These are phyloP conservation scores for Phytophthora tubulina DNA, from an alignment of 352 stramenopile genomes.

Conservation along the genomic window DNA sequence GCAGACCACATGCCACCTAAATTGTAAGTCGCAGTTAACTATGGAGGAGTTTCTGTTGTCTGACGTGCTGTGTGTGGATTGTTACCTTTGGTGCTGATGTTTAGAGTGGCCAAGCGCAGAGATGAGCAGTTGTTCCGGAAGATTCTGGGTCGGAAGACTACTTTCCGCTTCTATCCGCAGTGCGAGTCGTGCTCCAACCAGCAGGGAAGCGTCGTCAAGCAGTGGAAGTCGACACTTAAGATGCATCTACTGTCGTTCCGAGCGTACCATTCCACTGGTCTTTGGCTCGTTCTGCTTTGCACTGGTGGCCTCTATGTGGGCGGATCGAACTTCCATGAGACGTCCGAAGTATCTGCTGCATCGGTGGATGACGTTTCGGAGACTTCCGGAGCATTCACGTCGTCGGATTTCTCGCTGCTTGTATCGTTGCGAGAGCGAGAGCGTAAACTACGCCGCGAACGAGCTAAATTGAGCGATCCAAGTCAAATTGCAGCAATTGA, in stretches of 20 bases:
- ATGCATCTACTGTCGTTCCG: constrained; percentile 72
- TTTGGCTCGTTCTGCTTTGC: constrained; percentile 87
- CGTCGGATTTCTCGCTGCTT: constrained; percentile 58
- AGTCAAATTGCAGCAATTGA: constrained; percentile 50
- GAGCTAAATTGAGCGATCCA: constrained; percentile 34
- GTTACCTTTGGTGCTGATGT: constrained; percentile 7
- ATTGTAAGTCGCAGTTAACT: constrained; percentile 48
- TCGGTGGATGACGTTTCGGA: constrained; percentile 28
- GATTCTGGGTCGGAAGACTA: constrained; percentile 58
- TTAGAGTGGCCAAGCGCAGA: constrained; percentile 67
- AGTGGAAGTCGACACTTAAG: constrained; percentile 70
- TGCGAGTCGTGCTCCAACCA: constrained; percentile 87
- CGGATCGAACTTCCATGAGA: constrained; percentile 74
- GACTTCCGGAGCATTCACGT: constrained; percentile 28
- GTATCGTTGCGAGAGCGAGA: constrained; percentile 65
- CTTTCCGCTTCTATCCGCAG: constrained; percentile 87
- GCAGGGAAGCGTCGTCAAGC: constrained; percentile 70
- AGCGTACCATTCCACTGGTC: constrained; percentile 77
- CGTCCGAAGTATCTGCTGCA: constrained; percentile 49
- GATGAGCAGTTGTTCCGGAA: constrained; percentile 56
- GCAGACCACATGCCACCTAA: constrained; percentile 90
- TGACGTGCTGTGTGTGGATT: constrained; percentile 3
- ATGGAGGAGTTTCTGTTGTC: constrained; percentile 8
- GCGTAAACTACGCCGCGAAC: constrained; percentile 56
- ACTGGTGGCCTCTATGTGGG: constrained; percentile 80